Evolutionary conservation across 1,284 basidiomycete species (phyloP), one percentile per base, ranked within the genome.

Genomic region (Ceratobasidium sp.): DNA sequence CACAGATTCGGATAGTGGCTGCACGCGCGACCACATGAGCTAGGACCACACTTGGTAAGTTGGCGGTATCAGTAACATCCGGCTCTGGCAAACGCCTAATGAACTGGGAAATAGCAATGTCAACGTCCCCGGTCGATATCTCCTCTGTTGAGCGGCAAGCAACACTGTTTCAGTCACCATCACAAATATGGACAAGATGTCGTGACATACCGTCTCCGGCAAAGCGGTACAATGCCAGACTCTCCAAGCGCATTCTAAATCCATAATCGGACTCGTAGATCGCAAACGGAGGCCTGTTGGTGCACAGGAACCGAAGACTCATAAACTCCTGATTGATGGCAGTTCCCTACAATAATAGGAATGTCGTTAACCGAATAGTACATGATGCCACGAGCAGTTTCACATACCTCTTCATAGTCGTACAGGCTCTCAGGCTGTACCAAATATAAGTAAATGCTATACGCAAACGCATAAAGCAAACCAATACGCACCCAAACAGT

Each of bases 191-290:
- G 16, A 30, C n/a, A 8, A 34, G 26, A 4, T 23, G 3, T 50
- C 48, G 23, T 16, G 43, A 67, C 64, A 26, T 18, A 55, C 64
- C 34, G 50, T 67, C 64, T 1, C 64, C 50, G 18, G 64, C 64
- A n/a, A 67, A 67, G 14, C 39, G 18, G 26, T 67, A 67, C 64
- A 67, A 39, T 5, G 52, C 64, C 55, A 67, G 55, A 21, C 64
- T 67, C 50, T 67, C 46, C 34, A 67, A n/a, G 36, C 64, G 64
- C 36, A 67, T 67, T n/a, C 41, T 53, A 18, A 67, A 67, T 26
- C 18, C 16, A 21, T 28, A 41, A 18, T 67, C 64, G 2, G 28
- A 23, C 5, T 55, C 50, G 4, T 67, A 46, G 10, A 67, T n/a
- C 23, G 52, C 36, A 45, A 55, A 55, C 36, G 48, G 64, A 2